Evolutionary conservation across 768 basidiomycete species (phyloP).

Genomic region (Mycena pura): DNA sequence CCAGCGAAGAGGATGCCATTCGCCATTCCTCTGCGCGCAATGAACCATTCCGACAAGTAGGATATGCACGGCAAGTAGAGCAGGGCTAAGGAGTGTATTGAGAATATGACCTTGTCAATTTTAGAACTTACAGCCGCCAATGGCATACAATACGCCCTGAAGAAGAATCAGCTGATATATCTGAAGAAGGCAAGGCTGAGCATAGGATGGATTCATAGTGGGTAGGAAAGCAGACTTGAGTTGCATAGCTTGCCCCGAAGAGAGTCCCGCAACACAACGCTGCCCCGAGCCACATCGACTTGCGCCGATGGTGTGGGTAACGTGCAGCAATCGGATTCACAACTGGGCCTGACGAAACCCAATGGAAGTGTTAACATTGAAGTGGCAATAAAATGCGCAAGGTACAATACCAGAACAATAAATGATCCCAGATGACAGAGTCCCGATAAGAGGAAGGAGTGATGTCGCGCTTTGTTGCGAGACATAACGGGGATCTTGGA

Average conservation of each 20-base stretch:
- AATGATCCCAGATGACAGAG: conserved; percentile 36
- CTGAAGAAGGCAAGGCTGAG: too few relatives aligned
- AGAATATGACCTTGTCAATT: too few relatives aligned
- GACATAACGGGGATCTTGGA: conserved; percentile 29
- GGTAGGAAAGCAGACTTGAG: conserved; percentile 8
- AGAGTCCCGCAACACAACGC: conserved; percentile 29
- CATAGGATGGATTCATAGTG: too few relatives aligned
- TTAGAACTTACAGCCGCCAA: conserved; percentile 32
- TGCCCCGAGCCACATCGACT: conserved; percentile 32
- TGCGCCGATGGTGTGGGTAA: conserved; percentile 29
- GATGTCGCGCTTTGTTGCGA: conserved; percentile 30
- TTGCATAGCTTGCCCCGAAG: conserved; percentile 36
- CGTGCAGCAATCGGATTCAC: conserved; percentile 31
- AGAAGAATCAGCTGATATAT: conserved; percentile 28
- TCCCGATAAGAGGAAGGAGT: conserved; percentile 38
- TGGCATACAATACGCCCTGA: conserved; percentile 35
- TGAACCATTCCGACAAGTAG: conserved; percentile 42
- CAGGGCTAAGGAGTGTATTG: too few relatives aligned
- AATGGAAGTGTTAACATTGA: too few relatives aligned
- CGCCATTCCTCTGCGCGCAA: conserved; percentile 36
- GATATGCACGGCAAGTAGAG: conserved; percentile 35
- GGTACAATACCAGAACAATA: conserved; percentile 35
- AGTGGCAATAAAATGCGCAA: not conserved
- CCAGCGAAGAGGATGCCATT: conserved; percentile 41
- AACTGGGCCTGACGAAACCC: not conserved